Percentiles rank a stretch among this genome's conserved stretches.
phyloP scores from a whole-genome alignment of 2,329 filamentous ascomycete species.

The Colletotrichum limetticola region DNA sequence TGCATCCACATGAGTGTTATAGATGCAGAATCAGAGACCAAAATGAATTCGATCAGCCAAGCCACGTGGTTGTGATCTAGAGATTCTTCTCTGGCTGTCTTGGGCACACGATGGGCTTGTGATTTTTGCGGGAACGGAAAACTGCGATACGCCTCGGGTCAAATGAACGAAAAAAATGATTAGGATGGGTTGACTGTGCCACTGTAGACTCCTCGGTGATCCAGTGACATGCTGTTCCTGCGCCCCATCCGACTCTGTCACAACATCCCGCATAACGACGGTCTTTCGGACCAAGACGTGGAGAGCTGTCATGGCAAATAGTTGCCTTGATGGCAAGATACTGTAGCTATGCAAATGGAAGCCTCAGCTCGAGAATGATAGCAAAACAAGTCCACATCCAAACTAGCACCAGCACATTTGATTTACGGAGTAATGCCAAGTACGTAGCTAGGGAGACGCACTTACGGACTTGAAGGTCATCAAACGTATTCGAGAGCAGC shows the following conservation, averaged over 20 bases:
- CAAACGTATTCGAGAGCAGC: background rate
- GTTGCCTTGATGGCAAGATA: background rate
- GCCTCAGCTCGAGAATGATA: background rate
- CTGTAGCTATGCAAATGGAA: background rate
- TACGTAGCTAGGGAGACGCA: no score
- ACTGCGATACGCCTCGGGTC: slow-evolving; percentile 35
- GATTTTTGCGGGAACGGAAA: slow-evolving; percentile 36
- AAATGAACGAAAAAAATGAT: slow-evolving; percentile 35
- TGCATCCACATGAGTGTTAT: slow-evolving; percentile 51
- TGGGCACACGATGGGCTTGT: slow-evolving; percentile 34
- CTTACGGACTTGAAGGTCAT: background rate
- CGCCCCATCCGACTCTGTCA: background rate
- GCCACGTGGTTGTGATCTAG: slow-evolving; percentile 51
- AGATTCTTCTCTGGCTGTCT: slow-evolving; percentile 32
- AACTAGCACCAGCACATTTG: background rate
- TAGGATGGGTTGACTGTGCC: slow-evolving; percentile 21
- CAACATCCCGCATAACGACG: background rate
- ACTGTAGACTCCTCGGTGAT: background rate
- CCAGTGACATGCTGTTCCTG: background rate
- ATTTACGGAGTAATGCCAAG: background rate
- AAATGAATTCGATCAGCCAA: slow-evolving; percentile 39
- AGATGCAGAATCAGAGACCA: slow-evolving; percentile 49
- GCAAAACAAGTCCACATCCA: background rate
- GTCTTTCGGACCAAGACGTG: background rate
- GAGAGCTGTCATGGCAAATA: background rate